phyloP scores from a whole-genome alignment of 225 moss, liverwort and hornwort genomes.

The Physcomitrium patens region DNA sequence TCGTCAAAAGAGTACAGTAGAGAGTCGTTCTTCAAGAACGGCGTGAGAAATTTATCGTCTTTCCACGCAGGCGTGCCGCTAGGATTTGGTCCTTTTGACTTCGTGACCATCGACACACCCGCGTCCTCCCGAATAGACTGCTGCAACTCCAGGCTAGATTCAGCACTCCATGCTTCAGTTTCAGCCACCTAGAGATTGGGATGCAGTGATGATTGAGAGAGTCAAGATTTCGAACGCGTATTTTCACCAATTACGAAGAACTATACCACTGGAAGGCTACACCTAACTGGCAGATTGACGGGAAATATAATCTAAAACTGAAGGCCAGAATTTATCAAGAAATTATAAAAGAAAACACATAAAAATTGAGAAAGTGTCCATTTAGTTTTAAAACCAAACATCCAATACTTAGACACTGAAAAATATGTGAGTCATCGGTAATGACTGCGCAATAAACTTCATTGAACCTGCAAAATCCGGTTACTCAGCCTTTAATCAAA shows the following conservation, averaged over 20 bases:
- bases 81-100: conserved; percentile 4
- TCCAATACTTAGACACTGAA: too few relatives aligned
- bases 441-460: too few relatives aligned
- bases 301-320: neutral
- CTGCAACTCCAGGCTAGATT: conserved; percentile 28
- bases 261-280: too few relatives aligned
- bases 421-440: too few relatives aligned
- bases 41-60: conserved; percentile 67
- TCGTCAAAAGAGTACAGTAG: conserved; percentile 74
- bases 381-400: too few relatives aligned
- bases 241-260: too few relatives aligned
- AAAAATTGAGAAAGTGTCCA: too few relatives aligned
- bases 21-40: conserved; percentile 67
- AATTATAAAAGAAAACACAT: too few relatives aligned
- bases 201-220: conserved; percentile 1
- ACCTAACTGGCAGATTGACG: too few relatives aligned
- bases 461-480: too few relatives aligned
- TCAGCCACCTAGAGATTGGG: conserved; percentile 51
- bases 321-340: neutral
- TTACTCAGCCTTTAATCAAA: too few relatives aligned
- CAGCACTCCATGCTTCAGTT: conserved; percentile 34
- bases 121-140: conserved; percentile 49
- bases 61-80: conserved; percentile 47
- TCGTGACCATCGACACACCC: conserved; percentile 12
- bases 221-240: neutral